Evolutionary conservation across 495 filamentous ascomycete genomes (phyloP).

Genomic region (Immersiella caudata): DNA sequence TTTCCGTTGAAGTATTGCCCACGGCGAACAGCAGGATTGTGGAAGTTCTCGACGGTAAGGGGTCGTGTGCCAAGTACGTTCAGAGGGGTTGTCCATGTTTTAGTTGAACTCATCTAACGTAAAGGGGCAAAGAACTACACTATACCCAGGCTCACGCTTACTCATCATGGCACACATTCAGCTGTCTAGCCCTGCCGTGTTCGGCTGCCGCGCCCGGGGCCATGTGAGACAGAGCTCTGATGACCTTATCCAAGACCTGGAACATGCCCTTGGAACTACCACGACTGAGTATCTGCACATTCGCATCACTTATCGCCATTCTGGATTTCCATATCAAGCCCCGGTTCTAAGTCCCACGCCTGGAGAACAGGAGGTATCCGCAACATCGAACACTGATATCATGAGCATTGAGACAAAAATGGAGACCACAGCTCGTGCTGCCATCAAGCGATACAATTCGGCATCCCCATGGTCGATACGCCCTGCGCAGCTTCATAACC

Average conservation of each 20-base stretch:
- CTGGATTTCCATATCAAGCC: constrained; percentile 44
- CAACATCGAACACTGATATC: constrained; percentile 28
- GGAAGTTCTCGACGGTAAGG: constrained; percentile 40
- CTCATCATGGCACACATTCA: constrained; percentile 45
- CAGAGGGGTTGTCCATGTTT: not conserved
- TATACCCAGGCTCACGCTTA: constrained; percentile 42
- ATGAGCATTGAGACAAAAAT: constrained; percentile 40
- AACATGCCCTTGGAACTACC: constrained; percentile 49
- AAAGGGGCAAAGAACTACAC: constrained; percentile 25
- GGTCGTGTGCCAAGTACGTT: constrained; percentile 29
- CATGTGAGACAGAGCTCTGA: constrained; percentile 44
- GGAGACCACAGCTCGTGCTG: constrained; percentile 46
- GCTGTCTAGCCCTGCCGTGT: constrained; percentile 22
- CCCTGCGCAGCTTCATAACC: constrained; percentile 33
- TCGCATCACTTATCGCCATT: constrained; percentile 51
- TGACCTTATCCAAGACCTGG: constrained; percentile 54
- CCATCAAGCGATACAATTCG: constrained; percentile 46
- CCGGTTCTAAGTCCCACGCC: not conserved
- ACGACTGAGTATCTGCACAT: constrained; percentile 49
- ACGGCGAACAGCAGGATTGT: constrained; percentile 35
- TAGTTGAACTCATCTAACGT: not conserved
- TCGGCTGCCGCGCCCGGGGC: constrained; percentile 15
- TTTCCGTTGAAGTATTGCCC: constrained; percentile 43
- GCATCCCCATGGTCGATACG: constrained; percentile 45
- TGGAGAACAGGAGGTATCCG: not conserved